phyloP scores from a whole-genome alignment of 1,284 basidiomycete genomes.

The Trichosporon ovoides region DNA sequence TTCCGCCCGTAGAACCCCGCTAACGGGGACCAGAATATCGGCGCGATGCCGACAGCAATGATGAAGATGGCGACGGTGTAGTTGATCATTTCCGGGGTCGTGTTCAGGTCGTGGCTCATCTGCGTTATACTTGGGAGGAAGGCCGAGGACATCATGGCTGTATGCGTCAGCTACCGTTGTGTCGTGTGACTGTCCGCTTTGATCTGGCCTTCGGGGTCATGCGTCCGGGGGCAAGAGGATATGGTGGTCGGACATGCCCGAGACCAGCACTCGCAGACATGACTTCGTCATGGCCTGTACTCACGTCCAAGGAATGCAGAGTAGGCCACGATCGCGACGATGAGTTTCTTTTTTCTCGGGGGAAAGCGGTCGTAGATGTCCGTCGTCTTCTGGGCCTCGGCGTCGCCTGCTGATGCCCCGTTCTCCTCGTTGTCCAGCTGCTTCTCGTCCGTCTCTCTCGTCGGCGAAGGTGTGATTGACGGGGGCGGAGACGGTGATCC shows the following conservation, averaged over 20 bases:
- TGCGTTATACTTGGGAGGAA: slow-evolving; percentile 66
- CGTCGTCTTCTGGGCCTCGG: slow-evolving; percentile 6
- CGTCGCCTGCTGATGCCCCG: too few species aligned
- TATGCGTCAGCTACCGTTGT: too few species aligned
- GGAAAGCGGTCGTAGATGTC: slow-evolving; percentile 57
- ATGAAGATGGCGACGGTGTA: slow-evolving; percentile 53
- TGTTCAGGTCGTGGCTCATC: slow-evolving; percentile 59
- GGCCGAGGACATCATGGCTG: slow-evolving; percentile 63
- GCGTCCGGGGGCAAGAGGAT: too few species aligned
- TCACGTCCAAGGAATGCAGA: slow-evolving; percentile 55
- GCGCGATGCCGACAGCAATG: slow-evolving; percentile 45
- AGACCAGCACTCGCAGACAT: too few species aligned
- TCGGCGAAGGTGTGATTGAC: too few species aligned
- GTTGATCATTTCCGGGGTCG: slow-evolving; percentile 58
- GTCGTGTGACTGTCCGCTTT: too few species aligned
- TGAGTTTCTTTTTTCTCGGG: slow-evolving; percentile 50
- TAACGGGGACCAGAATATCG: slow-evolving; percentile 56
- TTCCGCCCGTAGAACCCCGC: slow-evolving; percentile 58
- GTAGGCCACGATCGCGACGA: slow-evolving; percentile 56
- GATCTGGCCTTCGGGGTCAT: too few species aligned
- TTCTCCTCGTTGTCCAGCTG: not conserved
- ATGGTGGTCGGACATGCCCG: too few species aligned
- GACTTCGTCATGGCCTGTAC: slow-evolving; percentile 22
- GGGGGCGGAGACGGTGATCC: too few species aligned
- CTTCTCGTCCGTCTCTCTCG: not conserved